Conservation (phyloP, 208 protist genomes). For the Lotmaria passim region DNA sequence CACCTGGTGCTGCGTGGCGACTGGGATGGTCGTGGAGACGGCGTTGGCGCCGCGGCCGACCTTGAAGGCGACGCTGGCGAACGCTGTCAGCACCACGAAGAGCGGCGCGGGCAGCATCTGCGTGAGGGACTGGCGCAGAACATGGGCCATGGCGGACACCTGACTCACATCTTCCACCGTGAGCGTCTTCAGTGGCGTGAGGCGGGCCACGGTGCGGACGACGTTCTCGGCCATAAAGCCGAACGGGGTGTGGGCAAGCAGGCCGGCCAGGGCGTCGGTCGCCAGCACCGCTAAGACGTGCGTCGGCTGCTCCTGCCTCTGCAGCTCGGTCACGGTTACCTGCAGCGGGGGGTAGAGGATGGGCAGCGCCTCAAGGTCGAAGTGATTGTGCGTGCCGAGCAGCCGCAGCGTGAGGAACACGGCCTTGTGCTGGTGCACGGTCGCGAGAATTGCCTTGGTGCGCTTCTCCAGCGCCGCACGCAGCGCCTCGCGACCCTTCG, state of each 20-base stretch:
- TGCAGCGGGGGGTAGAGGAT: constrained; percentile 74
- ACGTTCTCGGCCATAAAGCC: constrained; percentile 61
- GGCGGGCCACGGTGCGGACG: constrained; percentile 52
- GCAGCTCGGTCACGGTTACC: constrained; percentile 24
- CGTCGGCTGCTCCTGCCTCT: constrained; percentile 28
- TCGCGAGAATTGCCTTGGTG: constrained; percentile 35
- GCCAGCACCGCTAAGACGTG: constrained; percentile 58
- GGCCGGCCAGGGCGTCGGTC: constrained; percentile 64
- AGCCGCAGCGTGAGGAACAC: constrained; percentile 68
- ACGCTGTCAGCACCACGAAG: constrained; percentile 76
- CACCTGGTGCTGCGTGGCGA: constrained; percentile 90
- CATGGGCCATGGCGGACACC: constrained; percentile 64
- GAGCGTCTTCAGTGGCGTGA: constrained; percentile 57
- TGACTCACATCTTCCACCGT: constrained; percentile 63
- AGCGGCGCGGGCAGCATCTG: constrained; percentile 86
- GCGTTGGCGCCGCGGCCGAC: constrained; percentile 75
- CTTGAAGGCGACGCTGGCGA: constrained; percentile 86
- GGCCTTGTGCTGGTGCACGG: constrained; percentile 52
- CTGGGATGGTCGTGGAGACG: constrained; percentile 78
- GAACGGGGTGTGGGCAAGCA: constrained; percentile 71
- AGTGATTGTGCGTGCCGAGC: constrained; percentile 69
- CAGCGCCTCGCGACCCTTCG: constrained; percentile 71
- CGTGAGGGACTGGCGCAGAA: constrained; percentile 64
- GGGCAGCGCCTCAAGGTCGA: constrained; percentile 55
- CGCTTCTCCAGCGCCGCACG: constrained; percentile 67